phyloP scores from a whole-genome alignment of 1,139 yeast species.

The Eremothecium cymbalariae region DNA sequence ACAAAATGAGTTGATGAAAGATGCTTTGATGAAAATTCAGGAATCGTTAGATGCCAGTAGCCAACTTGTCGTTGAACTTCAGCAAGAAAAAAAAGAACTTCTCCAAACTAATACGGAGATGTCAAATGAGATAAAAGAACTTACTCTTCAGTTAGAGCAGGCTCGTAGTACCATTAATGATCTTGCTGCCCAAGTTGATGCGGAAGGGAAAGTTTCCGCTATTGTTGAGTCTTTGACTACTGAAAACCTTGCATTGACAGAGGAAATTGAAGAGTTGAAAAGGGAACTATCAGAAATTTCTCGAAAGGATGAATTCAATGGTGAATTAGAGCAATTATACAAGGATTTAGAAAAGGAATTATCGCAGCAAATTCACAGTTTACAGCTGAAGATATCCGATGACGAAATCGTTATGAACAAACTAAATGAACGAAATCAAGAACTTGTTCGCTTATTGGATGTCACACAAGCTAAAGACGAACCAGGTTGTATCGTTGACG shows the following conservation, averaged over 20 bases:
- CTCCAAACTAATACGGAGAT: conserved; percentile 31
- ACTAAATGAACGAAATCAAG: conserved; percentile 46
- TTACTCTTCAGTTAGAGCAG: conserved; percentile 16
- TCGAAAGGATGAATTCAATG: conserved; percentile 18
- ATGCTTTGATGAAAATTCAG: conserved; percentile 38
- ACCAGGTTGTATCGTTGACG: conserved; percentile 22
- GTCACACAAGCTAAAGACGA: not conserved
- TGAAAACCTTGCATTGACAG: conserved; percentile 14
- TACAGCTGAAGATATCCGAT: conserved; percentile 39
- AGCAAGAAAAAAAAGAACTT: conserved; percentile 33
- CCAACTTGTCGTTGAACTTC: conserved; percentile 36
- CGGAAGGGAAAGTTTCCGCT: conserved; percentile 13
- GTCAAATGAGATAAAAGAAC: conserved; percentile 33
- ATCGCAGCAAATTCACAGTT: conserved; percentile 34
- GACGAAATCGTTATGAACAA: conserved; percentile 27
- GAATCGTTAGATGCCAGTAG: conserved; percentile 31
- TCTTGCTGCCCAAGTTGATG: conserved; percentile 6
- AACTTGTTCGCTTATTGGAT: conserved; percentile 37
- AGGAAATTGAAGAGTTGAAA: conserved; percentile 27
- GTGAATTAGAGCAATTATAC: conserved; percentile 19
- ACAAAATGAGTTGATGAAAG: conserved; percentile 35
- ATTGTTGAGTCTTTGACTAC: conserved; percentile 23
- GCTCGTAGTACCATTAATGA: conserved; percentile 9
- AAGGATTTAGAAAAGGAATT: conserved; percentile 32
- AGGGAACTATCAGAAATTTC: conserved; percentile 29